Base-by-base conservation (phyloP, 371 early-diverging fungal species). In the Lichtheimia ornata region DNA sequence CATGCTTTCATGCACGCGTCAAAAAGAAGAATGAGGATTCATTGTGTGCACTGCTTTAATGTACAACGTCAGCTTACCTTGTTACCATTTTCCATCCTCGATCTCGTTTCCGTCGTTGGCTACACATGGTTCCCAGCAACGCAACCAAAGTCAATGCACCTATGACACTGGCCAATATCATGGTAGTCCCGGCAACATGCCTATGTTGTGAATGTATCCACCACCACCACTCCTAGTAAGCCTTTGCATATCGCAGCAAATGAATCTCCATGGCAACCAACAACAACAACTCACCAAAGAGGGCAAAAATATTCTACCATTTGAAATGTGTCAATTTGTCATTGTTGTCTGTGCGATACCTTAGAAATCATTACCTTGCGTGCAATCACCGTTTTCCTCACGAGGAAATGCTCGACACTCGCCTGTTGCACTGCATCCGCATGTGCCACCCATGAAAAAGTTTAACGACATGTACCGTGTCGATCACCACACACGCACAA, bases 391-490 rank as follows among this genome's bases (percentile, higher is more conserved):
- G 17, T 62, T 40, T 13, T 59, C 54, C 57, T n/a, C 53, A 50
- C 64, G 53, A 56, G 73, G 73, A 62, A 69, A 69, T 28, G 73
- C 50, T 66, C 58, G 53, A 63, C 73, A 73, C 47, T 69, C 67
- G 24, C 67, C 66, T n/a, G 70, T 66, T 44, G 51, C 42, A 64
- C 69, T 61, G 43, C 41, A 42, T 30, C 24, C 44, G 24, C 22
- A 44, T 49, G 42, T 15, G 13, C 24, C n/a, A 56, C 44, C 20
- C 52, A 52, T 22, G 25, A 15, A 52, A 24, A 24, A 24, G 27
- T 24, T 24, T 24, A 52, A 20, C 22, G 4, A 52, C 20, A 18
- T 22, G 15, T 24, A 14, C 9, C 27, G 27, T 27, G 27, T n/a
- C 56, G 22, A 35, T 35, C n/a, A 11, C 18, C 24, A 17, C 20